A percentile compares a stretch with the other conserved stretches of the same genome.
Conservation (phyloP, 2,329 filamentous ascomycete species). For the Exophiala xenobiotica region DNA sequence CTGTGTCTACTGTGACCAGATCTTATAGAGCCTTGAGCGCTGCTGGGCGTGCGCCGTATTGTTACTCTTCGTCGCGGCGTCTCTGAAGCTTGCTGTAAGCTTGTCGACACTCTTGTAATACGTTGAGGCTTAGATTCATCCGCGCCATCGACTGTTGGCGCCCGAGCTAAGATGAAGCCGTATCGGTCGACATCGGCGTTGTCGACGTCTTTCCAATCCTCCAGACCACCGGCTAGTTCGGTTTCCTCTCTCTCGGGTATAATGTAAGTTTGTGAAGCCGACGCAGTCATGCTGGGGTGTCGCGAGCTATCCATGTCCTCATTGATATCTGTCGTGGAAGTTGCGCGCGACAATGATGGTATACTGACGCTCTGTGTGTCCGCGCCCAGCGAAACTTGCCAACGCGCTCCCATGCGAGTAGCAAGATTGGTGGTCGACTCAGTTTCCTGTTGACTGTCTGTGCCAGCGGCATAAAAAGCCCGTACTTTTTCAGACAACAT, state of each 20-base stretch:
- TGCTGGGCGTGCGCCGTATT: slow-evolving; percentile 51
- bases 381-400: slow-evolving; percentile 37
- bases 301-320: slow-evolving; percentile 15
- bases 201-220: slow-evolving; percentile 63
- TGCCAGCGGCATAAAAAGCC: slow-evolving; percentile 63
- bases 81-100: slow-evolving; percentile 56
- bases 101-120: slow-evolving; percentile 61
- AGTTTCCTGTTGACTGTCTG: slow-evolving; percentile 53
- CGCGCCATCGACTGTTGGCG: slow-evolving; percentile 28
- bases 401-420: slow-evolving; percentile 41
- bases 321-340: slow-evolving; percentile 31
- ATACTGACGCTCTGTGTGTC: slow-evolving; percentile 34
- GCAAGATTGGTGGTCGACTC: slow-evolving; percentile 38
- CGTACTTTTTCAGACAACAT: slow-evolving; percentile 62
- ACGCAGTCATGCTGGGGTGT: slow-evolving; percentile 14
- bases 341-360: slow-evolving; percentile 31
- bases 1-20: slow-evolving; percentile 38
- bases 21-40: slow-evolving; percentile 42
- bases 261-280: slow-evolving; percentile 11
- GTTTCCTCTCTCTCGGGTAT: slow-evolving; percentile 47
- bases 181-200: slow-evolving; percentile 63
- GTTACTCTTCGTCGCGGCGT: slow-evolving; percentile 55
- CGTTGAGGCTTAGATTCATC: slow-evolving; percentile 36
- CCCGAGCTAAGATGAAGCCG: slow-evolving; percentile 55
- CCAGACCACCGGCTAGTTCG: slow-evolving; percentile 62